Evolutionary conservation across 257 asterid species (phyloP).

Genomic region (Solanum medicagineum): DNA sequence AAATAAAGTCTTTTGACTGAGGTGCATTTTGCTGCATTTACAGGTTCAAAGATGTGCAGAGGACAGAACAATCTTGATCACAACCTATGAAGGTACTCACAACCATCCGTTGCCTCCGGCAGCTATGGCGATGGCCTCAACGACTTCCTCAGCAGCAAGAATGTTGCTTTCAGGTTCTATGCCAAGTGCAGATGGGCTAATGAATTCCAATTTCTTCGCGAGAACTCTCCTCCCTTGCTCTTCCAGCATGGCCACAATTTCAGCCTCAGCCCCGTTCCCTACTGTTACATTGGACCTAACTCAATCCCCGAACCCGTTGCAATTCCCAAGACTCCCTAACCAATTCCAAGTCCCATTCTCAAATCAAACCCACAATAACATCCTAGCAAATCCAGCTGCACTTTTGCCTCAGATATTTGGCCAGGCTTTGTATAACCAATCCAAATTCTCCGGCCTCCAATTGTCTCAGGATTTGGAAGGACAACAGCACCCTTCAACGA

Average conservation of each 20-base stretch:
- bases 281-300: slow-evolving; percentile 91
- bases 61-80: slow-evolving; percentile 55
- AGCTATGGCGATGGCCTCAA: slow-evolving; percentile 92
- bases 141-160: slow-evolving; percentile 88
- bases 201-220: slow-evolving; percentile 69
- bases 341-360: slow-evolving; percentile 54
- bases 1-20: neutral
- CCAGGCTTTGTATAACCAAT: slow-evolving; percentile 63
- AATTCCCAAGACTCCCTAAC: slow-evolving; percentile 25
- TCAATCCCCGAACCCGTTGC: slow-evolving; percentile 33
- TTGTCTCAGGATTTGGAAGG: slow-evolving; percentile 51
- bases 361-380: slow-evolving; percentile 16
- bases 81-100: slow-evolving; percentile 93
- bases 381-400: slow-evolving; percentile 25
- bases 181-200: slow-evolving; percentile 75
- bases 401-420: slow-evolving; percentile 60
- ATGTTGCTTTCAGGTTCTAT: slow-evolving; percentile 89
- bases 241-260: slow-evolving; percentile 84
- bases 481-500: neutral
- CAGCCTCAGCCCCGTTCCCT: slow-evolving; percentile 92
- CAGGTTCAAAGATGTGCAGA: slow-evolving; percentile 94
- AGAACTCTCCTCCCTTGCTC: slow-evolving; percentile 79
- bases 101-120: slow-evolving; percentile 94
- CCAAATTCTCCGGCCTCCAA: slow-evolving; percentile 67
- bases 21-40: neutral